phyloP scores from a whole-genome alignment of 1,284 basidiomycete genomes.

The Ganoderma meredithae region DNA sequence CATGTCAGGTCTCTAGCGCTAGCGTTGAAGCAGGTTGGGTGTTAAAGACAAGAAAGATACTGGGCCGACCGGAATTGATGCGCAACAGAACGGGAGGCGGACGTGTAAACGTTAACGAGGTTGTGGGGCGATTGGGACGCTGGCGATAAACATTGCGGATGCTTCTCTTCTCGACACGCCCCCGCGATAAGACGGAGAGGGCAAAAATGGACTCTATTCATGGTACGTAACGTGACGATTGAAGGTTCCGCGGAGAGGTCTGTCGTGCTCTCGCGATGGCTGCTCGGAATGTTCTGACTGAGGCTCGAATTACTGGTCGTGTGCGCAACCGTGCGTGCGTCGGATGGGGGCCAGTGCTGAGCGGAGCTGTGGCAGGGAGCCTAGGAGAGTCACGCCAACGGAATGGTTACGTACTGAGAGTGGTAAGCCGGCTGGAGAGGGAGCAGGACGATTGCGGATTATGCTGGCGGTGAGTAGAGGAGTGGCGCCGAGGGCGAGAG shows the following conservation, averaged over 20 bases:
- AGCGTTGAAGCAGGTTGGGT: not conserved
- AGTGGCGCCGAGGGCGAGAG: not conserved
- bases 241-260: not conserved
- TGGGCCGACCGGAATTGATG: not conserved
- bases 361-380: not conserved
- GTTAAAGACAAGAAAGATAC: not conserved
- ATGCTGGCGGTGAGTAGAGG: not conserved
- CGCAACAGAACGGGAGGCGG: not conserved
- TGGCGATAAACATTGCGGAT: not conserved
- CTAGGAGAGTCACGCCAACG: not conserved
- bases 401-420: not conserved
- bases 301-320: constrained; percentile 1
- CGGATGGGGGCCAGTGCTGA: not conserved
- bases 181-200: constrained; percentile 4
- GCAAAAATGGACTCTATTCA: not conserved
- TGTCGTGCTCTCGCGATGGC: not conserved
- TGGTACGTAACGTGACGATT: not conserved
- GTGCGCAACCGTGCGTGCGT: not conserved
- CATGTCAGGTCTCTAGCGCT: not conserved
- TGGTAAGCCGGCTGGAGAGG: not conserved
- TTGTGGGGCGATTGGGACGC: not conserved
- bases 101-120: no score
- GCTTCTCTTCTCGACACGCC: not conserved
- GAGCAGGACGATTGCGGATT: not conserved
- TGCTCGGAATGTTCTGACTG: not conserved